Conservation (phyloP, 2,329 filamentous ascomycete species). For the Fusarium sp. region DNA sequence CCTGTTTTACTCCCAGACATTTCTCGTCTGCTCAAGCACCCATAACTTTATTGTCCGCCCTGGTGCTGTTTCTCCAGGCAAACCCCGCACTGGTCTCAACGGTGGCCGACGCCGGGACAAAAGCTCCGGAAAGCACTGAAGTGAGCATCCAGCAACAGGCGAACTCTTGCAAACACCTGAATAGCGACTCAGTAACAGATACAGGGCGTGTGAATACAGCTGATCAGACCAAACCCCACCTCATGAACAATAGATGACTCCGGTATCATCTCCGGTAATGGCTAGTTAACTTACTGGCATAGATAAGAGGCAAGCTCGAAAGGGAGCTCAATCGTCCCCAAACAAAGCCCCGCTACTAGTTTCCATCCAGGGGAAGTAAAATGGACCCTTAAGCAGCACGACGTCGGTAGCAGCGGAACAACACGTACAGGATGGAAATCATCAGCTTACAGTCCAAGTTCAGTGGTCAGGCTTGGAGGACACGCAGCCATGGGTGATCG, state of each 20-base stretch:
- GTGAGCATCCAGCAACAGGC: background rate
- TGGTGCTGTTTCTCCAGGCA: background rate
- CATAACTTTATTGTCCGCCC: background rate
- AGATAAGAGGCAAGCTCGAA: too few species aligned
- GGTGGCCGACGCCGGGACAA: slow-evolving; percentile 8
- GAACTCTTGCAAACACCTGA: background rate
- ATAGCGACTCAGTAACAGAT: background rate
- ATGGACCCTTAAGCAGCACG: slow-evolving; percentile 13
- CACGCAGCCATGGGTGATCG: slow-evolving; percentile 15
- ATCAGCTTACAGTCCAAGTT: background rate
- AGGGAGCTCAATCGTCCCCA: too few species aligned
- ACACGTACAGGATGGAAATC: background rate
- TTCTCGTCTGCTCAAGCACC: background rate
- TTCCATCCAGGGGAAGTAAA: background rate
- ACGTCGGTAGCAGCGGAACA: background rate
- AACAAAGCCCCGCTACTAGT: too few species aligned
- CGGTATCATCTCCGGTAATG: background rate
- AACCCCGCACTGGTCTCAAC: slow-evolving; percentile 4
- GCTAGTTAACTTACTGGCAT: too few species aligned
- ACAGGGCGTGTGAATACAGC: background rate
- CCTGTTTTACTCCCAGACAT: slow-evolving; percentile 27
- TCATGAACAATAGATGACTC: background rate
- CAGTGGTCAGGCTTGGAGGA: background rate
- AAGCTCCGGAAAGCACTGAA: slow-evolving; percentile 23
- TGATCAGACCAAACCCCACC: background rate